A percentile compares a stretch with the other conserved stretches of the same genome.
phyloP scores from a whole-genome alignment of 176 grass and related monocot genomes.

The Tillandsia leiboldiana region DNA sequence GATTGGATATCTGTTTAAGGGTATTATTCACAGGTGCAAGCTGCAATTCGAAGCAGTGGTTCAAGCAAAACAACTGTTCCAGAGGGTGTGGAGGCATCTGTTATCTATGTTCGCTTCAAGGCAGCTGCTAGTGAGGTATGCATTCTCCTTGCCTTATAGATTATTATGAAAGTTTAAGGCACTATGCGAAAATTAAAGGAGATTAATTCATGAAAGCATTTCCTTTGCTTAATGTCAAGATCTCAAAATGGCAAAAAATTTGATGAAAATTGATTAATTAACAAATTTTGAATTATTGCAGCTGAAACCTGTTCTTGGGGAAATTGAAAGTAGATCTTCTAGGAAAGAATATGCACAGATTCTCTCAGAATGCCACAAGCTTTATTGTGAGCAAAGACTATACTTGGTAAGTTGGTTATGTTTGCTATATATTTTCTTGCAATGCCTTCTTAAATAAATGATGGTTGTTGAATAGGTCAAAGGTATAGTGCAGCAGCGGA shows the following conservation, averaged over 20 bases:
- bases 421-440: slow-evolving; percentile 17
- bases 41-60: slow-evolving; percentile 64
- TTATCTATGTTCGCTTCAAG: slow-evolving; percentile 99
- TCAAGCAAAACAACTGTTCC: slow-evolving; percentile 60
- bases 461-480: slow-evolving; percentile 42
- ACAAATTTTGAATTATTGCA: slow-evolving; percentile 21
- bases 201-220: neutral
- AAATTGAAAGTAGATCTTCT: slow-evolving; percentile 84
- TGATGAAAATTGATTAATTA: neutral
- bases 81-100: slow-evolving; percentile 86
- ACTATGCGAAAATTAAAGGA: neutral
- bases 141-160: neutral
- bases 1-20: neutral
- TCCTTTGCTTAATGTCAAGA: neutral
- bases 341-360: slow-evolving; percentile 76
- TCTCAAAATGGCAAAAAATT: neutral
- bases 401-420: slow-evolving; percentile 50
- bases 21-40: slow-evolving; percentile 57
- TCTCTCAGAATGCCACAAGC: slow-evolving; percentile 89
- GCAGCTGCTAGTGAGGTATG: slow-evolving; percentile 90
- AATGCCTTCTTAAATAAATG: slow-evolving; percentile 14
- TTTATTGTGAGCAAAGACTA: slow-evolving; percentile 95
- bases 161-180: slow-evolving; percentile 1
- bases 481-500: slow-evolving; percentile 85
- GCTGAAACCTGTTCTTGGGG: slow-evolving; percentile 83